These are phyloP conservation scores for Senna tora DNA, from an alignment of 306 rosid species.

Conservation along the genomic window DNA sequence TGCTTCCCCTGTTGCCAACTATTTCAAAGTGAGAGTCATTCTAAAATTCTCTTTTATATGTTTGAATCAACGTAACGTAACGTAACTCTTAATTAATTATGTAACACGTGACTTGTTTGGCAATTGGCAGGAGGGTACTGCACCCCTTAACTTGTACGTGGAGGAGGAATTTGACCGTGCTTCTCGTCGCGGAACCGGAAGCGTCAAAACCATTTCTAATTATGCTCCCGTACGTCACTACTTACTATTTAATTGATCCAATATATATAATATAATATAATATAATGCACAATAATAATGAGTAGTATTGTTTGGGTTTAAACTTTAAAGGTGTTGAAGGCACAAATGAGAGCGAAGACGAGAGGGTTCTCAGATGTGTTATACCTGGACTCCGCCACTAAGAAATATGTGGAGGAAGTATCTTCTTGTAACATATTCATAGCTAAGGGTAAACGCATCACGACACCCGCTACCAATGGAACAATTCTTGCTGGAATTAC, in stretches of 20 bases:
- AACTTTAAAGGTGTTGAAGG: conserved; percentile 69
- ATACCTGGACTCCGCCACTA: conserved; percentile 67
- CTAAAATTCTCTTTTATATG: too few species aligned
- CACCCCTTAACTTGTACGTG: conserved; percentile 75
- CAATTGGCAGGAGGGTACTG: conserved; percentile 90
- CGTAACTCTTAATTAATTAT: too few species aligned
- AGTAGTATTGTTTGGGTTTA: too few species aligned
- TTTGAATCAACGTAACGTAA: too few species aligned
- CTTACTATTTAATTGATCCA: too few species aligned
- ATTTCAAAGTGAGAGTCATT: conserved; percentile 62
- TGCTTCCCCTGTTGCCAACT: conserved; percentile 92
- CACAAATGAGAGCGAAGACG: conserved; percentile 64
- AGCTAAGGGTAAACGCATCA: conserved; percentile 74
- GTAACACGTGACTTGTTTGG: too few species aligned
- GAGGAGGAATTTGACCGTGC: conserved; percentile 87
- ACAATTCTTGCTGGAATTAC: conserved; percentile 85
- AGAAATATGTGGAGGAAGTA: conserved; percentile 76
- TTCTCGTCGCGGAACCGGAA: conserved; percentile 78
- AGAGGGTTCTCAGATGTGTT: conserved; percentile 87
- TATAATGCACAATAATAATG: too few species aligned
- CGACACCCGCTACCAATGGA: conserved; percentile 75
- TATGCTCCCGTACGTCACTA: conserved; percentile 70
- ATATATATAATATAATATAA: too few species aligned
- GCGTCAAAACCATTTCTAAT: conserved; percentile 80
- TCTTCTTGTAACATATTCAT: conserved; percentile 86